Conservation (phyloP, 2,329 filamentous ascomycete genomes). For the Colletotrichum filicis region DNA sequence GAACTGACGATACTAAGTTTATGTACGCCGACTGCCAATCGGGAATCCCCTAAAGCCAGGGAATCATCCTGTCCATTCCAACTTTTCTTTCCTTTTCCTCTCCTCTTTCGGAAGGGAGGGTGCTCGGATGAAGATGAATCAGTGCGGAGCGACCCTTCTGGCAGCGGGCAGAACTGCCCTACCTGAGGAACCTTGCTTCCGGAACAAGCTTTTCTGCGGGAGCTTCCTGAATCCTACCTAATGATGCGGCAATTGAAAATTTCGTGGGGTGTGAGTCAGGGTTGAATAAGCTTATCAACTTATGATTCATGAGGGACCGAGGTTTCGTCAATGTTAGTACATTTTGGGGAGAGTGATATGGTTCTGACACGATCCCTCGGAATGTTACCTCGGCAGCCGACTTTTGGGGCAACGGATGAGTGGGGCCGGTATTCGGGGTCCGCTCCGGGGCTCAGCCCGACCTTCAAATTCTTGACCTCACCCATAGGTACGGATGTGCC, state of each 20-base stretch:
- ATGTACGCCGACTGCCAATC: neutral
- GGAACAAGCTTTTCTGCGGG: neutral
- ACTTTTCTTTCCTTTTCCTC: neutral
- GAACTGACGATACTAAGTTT: neutral
- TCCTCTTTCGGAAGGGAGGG: neutral
- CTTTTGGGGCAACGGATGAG: neutral
- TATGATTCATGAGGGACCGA: neutral
- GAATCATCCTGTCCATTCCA: neutral
- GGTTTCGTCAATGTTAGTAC: neutral
- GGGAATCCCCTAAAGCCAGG: neutral
- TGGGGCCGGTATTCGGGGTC: neutral
- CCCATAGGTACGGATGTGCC: no score
- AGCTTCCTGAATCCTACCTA: neutral
- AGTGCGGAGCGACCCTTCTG: neutral
- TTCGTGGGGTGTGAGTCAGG: neutral
- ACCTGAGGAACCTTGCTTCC: no score
- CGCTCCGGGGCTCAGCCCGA: neutral
- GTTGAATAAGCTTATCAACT: neutral
- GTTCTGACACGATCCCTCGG: neutral
- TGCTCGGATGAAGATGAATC: neutral
- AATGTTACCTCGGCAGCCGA: neutral
- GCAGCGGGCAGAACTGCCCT: neutral
- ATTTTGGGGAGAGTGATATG: neutral
- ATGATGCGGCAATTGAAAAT: neutral
- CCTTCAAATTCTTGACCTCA: neutral